A percentile compares a stretch with the other conserved stretches of the same genome.
phyloP scores from a whole-genome alignment of 2,329 filamentous ascomycete genomes.

The Calonectria ilicicola region DNA sequence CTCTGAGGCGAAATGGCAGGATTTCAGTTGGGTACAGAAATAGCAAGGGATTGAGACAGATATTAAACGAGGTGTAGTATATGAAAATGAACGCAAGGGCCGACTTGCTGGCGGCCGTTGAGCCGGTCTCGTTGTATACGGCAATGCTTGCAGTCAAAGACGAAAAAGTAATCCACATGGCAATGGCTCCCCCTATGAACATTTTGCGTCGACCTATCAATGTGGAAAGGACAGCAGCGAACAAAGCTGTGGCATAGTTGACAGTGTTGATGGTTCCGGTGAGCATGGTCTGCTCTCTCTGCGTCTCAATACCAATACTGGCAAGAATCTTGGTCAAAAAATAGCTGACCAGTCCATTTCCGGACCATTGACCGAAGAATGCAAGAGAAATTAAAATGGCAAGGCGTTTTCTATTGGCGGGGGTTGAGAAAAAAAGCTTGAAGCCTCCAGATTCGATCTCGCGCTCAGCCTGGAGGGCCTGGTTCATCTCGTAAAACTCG shows the following conservation, averaged over 20 bases:
- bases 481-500: conserved; percentile 33
- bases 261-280: conserved; percentile 27
- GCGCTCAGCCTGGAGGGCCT: conserved; percentile 24
- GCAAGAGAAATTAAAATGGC: conserved; percentile 55
- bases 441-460: conserved; percentile 22
- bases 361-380: conserved; percentile 54
- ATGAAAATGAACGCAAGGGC: conserved; percentile 32
- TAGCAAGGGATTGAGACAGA: conserved; percentile 27
- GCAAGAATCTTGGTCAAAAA: conserved; percentile 41
- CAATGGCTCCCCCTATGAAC: conserved; percentile 28
- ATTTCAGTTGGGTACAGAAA: conserved; percentile 29
- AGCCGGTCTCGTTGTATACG: conserved; percentile 25
- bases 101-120: conserved; percentile 27
- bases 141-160: conserved; percentile 28
- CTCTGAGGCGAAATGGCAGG: conserved; percentile 29
- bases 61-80: conserved; percentile 29
- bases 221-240: conserved; percentile 22
- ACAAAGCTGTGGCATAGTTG: conserved; percentile 24
- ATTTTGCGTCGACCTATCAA: conserved; percentile 27
- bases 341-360: conserved; percentile 47
- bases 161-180: conserved; percentile 29
- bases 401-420: conserved; percentile 42
- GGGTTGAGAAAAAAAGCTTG: conserved; percentile 27
- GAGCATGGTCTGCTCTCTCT: conserved; percentile 26
- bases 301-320: conserved; percentile 27